These are phyloP conservation scores for Kwoniella sp. DNA, from an alignment of 768 basidiomycete species.

Conservation along the genomic window DNA sequence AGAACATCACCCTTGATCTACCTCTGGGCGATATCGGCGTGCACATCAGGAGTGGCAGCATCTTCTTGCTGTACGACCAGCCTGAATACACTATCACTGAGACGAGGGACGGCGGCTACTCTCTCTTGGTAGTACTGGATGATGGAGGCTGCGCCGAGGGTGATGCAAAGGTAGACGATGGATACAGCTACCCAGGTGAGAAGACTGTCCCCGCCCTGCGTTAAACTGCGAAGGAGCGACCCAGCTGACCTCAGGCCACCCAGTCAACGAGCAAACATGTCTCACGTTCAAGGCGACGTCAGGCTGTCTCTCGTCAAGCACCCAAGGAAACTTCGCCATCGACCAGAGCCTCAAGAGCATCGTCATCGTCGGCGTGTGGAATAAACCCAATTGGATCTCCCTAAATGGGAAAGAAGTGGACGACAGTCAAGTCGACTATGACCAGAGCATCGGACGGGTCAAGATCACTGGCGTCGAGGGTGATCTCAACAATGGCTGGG, in stretches of 20 bases:
- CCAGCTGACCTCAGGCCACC: background rate
- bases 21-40: conserved; percentile 76
- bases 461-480: conserved; percentile 57
- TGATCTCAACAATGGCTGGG: conserved; percentile 59
- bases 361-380: conserved; percentile 63
- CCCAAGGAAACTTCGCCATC: conserved; percentile 59
- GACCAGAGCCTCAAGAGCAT: conserved; percentile 62
- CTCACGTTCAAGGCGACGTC: conserved; percentile 60
- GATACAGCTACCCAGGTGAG: conserved; percentile 66
- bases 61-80: conserved; percentile 65
- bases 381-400: conserved; percentile 58
- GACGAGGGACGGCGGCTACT: conserved; percentile 66
- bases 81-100: conserved; percentile 72
- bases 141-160: conserved; percentile 63
- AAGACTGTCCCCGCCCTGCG: too few species aligned
- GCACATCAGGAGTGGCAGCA: conserved; percentile 71
- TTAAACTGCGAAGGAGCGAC: background rate
- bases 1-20: conserved; percentile 14
- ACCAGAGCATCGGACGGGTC: conserved; percentile 58
- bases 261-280: conserved; percentile 49
- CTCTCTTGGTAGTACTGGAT: conserved; percentile 66
- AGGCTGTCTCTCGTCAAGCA: conserved; percentile 57
- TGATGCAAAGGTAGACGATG: conserved; percentile 71
- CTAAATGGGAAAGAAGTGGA: conserved; percentile 57
- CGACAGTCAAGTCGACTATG: conserved; percentile 59